Base-by-base conservation (phyloP, 768 basidiomycete genomes). In the Suillus placidus region DNA sequence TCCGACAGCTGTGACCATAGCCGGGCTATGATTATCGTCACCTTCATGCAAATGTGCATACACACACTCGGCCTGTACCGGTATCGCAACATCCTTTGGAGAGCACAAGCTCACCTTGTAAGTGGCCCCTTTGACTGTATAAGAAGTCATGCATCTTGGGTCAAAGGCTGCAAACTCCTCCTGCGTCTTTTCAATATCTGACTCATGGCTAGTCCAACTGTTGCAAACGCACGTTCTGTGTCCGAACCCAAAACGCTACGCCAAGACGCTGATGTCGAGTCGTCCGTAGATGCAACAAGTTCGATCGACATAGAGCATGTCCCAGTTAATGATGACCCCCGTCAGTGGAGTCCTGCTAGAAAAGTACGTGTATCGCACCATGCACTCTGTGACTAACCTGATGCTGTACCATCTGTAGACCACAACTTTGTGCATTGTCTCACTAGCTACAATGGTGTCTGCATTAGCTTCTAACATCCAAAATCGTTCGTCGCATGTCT, bases 321-420 rank as follows among this genome's bases (percentile, higher is more conserved):
- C 51, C 61, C 66, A 10, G 88, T 90, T n/a, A 70, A 77, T 9
- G 82, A 90, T 66, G 89, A 90, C 73, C 89, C 89, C 14, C 82
- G 87, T 58, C 71, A 77, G 65, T 91, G 89, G 89, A 83, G 85
- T 10, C 66, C 68, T 37, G 61, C 81, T 38, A 82, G 86, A 69
- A 90, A 91, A 81, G 88, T 85, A 61, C 38, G 76, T 68, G 34
- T 38, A 58, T 26, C 9, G 18, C 57, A 38, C 18, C 4, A 16
- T 40, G 23, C 26, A 38, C 26, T 40, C 18, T 18, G 37, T 40
- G 20, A 9, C 9, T 18, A 7, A 20, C 10, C n/a, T 63, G 18
- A 20, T 23, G 38, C 45, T 60, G 30, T 35, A 61, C 20, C 55
- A 54, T 64, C 34, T 20, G 49, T 60, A 75, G 76, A 70, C 66